Base-by-base conservation (phyloP, 495 filamentous ascomycete species). In the Xylaria telfairii region DNA sequence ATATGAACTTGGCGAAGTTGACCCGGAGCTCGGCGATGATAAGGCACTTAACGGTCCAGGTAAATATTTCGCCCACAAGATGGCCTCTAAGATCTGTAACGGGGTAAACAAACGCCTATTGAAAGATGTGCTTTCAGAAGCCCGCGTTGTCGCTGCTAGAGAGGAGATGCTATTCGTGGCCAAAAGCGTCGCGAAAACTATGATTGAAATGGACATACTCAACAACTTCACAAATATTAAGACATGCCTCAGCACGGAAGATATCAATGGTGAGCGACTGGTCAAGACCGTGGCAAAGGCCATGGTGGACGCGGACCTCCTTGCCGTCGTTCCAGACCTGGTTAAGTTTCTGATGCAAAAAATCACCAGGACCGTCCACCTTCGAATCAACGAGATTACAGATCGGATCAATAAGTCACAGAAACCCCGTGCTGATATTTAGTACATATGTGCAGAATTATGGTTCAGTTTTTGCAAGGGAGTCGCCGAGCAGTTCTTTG, bases 331-430 rank as follows among this genome's bases (percentile, higher is more conserved):
- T 21, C 1, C 26, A 9, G 13, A 30, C 7, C 0, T 30, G 17
- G 0, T 0, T 13, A 30, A 0, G 1, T 28, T 54, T 8, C 13
- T 54, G 13, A 4, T 0, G 26, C 0, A 15, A 4, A 53, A 17
- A 0, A 53, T n/a, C 0, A 53, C 10, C 6, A 3, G 15, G 0
- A 13, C 4, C 15, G 3, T 28, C 24, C 24, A 12, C 6, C 1
- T 0, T 28, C 49, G 3, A 26, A 10, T 28, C 49, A 15, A 0
- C 3, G 10, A 15, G 3, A 26, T 53, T 17, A 4, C 4, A 28
- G 13, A 1, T 4, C 8, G 24, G 4, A 7, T 54, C 3, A 53
- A 28, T 53, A 0, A 28, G 10, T 15, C 28, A n/a, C 12, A 13
- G 12, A 28, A 12, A 15, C 49, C 49, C 26, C 51, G 51, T 54